Percentiles rank a stretch among this genome's conserved stretches.
phyloP scores from a whole-genome alignment of 2,329 filamentous ascomycete genomes.

The Fusarium continuum region DNA sequence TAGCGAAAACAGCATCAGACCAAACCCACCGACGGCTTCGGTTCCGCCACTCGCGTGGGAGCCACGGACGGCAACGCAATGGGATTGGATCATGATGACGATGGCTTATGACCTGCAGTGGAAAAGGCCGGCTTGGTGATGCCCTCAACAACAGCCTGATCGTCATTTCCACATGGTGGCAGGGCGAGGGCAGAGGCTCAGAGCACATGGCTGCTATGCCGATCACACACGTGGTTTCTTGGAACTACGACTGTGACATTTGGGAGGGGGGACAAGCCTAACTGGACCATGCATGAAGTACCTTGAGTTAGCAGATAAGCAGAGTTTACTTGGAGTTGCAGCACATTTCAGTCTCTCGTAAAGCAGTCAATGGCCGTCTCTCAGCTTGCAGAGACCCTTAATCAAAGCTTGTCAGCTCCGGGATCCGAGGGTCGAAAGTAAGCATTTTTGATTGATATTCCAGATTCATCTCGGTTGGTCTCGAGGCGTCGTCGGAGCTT shows the following conservation, averaged over 20 bases:
- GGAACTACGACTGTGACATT: constrained; percentile 10
- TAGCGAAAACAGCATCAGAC: too few relatives aligned
- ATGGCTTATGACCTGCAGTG: not conserved
- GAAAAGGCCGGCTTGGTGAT: too few relatives aligned
- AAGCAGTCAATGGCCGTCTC: not conserved
- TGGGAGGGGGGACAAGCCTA: constrained; percentile 5
- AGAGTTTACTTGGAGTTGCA: not conserved
- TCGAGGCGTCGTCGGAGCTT: constrained; percentile 24
- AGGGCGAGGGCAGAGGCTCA: not conserved
- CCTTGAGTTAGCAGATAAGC: not conserved
- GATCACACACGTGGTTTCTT: constrained; percentile 31
- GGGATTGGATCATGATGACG: not conserved
- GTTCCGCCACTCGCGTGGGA: constrained; percentile 13
- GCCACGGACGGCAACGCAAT: too few relatives aligned
- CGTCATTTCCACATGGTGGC: constrained; percentile 26
- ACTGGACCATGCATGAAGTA: constrained; percentile 3
- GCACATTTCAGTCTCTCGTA: not conserved
- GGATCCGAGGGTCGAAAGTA: not conserved
- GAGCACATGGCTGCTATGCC: constrained; percentile 11
- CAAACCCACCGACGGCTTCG: too few relatives aligned
- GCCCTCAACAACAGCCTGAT: not conserved
- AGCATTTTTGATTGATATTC: not conserved
- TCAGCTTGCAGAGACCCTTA: too few relatives aligned
- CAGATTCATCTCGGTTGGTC: constrained; percentile 24
- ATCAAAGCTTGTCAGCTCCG: not conserved